Evolutionary conservation across 108 stramenopile genomes (phyloP).

Genomic region (Stephanodiscus triporus): DNA sequence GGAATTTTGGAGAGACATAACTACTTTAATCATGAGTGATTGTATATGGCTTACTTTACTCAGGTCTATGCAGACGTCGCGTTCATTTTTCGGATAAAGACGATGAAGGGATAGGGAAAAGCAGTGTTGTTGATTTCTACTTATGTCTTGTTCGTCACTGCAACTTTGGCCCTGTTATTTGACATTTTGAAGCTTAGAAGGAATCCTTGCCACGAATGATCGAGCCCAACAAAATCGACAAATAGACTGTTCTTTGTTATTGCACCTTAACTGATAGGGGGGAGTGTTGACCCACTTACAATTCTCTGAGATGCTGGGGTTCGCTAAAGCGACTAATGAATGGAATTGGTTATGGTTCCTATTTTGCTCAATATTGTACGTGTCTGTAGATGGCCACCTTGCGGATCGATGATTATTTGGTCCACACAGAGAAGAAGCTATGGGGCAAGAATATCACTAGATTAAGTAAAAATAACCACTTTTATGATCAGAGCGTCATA

Average conservation of each 20-base stretch:
- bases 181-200: neutral
- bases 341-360: constrained; percentile 14
- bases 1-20: too few species aligned
- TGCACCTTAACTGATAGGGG: neutral
- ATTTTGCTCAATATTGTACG: constrained; percentile 3
- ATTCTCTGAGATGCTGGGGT: neutral
- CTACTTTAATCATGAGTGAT: too few species aligned
- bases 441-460: too few species aligned
- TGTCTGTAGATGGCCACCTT: neutral
- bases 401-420: neutral
- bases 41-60: too few species aligned
- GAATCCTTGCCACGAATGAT: neutral
- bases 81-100: constrained; percentile 14
- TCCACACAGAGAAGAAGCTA: too few species aligned
- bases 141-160: constrained; percentile 11
- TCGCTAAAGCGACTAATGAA: neutral
- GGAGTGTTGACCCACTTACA: neutral
- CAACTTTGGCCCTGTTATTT: constrained; percentile 8
- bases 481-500: too few species aligned
- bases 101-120: neutral
- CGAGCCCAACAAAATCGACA: constrained; percentile 4
- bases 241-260: neutral
- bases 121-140: neutral
- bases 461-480: too few species aligned
- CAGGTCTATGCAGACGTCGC: too few species aligned